phyloP scores from a whole-genome alignment of 257 asterid genomes.

The Agastache rugosa region DNA sequence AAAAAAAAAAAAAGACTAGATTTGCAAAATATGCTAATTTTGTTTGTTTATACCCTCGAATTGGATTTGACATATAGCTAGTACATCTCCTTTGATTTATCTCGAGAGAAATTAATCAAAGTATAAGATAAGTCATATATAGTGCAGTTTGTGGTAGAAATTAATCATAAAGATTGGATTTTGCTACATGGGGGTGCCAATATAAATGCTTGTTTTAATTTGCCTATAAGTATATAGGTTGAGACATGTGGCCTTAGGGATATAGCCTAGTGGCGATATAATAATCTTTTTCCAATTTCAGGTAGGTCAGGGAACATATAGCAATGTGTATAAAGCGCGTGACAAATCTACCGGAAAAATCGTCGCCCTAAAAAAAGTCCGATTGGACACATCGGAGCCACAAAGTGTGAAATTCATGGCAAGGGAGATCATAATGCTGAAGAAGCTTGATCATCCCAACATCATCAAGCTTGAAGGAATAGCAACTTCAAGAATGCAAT shows the following conservation, averaged over 20 bases:
- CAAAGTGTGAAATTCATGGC: conserved; percentile 84
- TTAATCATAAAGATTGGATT: not conserved
- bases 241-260: not conserved
- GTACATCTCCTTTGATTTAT: too few relatives aligned
- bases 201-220: not conserved
- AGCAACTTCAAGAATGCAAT: conserved; percentile 93
- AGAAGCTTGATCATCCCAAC: conserved; percentile 78
- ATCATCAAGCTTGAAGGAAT: conserved; percentile 79
- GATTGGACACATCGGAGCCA: conserved; percentile 81
- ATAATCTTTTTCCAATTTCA: conserved; percentile 23
- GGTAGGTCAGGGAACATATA: conserved; percentile 90
- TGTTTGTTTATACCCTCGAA: too few relatives aligned
- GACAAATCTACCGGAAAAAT: conserved; percentile 64
- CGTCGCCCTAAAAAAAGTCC: conserved; percentile 79
- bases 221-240: not conserved
- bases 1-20: too few relatives aligned
- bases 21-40: too few relatives aligned
- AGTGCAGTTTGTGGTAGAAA: not conserved
- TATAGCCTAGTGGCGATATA: not conserved
- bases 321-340: conserved; percentile 83
- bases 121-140: not conserved
- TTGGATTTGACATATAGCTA: too few relatives aligned
- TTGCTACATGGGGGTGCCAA: not conserved
- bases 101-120: too few relatives aligned
- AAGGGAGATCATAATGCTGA: conserved; percentile 74